Percentiles rank a stretch among this genome's conserved stretches.
phyloP scores from a whole-genome alignment of 306 rosid genomes.

The Fragaria nilgerrensis region DNA sequence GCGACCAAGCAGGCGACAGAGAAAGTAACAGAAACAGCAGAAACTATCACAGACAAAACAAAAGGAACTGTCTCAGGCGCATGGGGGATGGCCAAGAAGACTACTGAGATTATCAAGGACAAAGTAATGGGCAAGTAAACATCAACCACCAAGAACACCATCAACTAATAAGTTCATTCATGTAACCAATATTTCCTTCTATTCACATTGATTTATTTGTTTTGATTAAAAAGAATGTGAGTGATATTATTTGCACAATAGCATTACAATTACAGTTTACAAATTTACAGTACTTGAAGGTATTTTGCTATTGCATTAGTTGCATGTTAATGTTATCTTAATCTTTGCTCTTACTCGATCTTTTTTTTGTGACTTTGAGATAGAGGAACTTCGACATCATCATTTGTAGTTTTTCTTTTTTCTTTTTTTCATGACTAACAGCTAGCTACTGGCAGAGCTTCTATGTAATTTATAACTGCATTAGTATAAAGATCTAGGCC shows the following conservation, averaged over 20 bases:
- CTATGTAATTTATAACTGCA: too few relatives aligned
- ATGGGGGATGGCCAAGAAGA: conserved; percentile 41
- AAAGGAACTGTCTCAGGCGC: conserved; percentile 37
- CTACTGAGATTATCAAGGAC: conserved; percentile 45
- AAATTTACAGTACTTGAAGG: background rate
- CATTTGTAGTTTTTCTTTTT: background rate
- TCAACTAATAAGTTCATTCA: background rate
- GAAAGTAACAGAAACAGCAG: conserved; percentile 43
- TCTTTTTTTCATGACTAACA: too few relatives aligned
- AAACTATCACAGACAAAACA: conserved; percentile 33
- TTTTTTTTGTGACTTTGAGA: background rate
- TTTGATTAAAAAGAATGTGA: background rate
- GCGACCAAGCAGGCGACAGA: conserved; percentile 39
- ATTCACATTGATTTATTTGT: background rate
- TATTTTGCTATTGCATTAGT: too few relatives aligned
- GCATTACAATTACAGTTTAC: background rate
- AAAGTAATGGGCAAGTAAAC: conserved; percentile 28
- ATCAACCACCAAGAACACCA: background rate
- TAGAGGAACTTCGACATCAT: background rate
- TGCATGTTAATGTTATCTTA: too few relatives aligned
- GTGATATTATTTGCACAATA: background rate
- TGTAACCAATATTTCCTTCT: background rate
- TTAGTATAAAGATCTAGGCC: too few relatives aligned
- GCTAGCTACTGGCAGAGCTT: too few relatives aligned
- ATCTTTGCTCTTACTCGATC: background rate